Evolutionary conservation across 495 filamentous ascomycete genomes (phyloP).

Genomic region (Paragyromitra xinjiangensis): DNA sequence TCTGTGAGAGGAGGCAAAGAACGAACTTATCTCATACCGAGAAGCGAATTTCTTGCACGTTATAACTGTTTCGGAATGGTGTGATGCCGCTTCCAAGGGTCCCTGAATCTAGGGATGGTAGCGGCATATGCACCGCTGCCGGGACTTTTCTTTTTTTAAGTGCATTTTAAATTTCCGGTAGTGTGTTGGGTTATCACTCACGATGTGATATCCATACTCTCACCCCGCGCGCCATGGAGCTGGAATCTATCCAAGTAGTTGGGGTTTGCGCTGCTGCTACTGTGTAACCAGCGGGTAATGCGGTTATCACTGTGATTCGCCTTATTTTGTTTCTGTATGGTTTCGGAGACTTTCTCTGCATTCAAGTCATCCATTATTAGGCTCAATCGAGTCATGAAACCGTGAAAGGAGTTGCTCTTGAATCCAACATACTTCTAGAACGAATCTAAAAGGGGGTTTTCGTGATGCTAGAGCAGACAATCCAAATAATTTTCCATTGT

Average conservation of each 20-base stretch:
- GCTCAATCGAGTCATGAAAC: conserved; percentile 5
- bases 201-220: neutral
- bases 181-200: neutral
- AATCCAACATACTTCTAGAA: neutral
- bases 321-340: conserved; percentile 3
- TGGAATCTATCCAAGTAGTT: conserved; percentile 8
- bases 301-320: neutral
- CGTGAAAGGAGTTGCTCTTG: neutral
- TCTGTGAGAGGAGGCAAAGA: neutral
- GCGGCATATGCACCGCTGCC: neutral
- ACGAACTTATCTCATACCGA: conserved; percentile 15
- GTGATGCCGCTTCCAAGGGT: conserved; percentile 2
- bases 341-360: neutral
- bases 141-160: neutral
- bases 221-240: neutral
- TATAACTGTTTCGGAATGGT: conserved; percentile 29
- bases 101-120: neutral
- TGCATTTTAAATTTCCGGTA: neutral
- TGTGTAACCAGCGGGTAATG: neutral
- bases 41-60: conserved; percentile 18
- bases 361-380: neutral
- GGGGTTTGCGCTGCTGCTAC: neutral
- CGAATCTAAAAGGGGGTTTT: neutral
- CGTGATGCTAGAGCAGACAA: neutral
- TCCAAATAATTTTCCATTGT: neutral